Conservation (phyloP, 2,329 filamentous ascomycete genomes). For the Zasmidium citrigriseum region DNA sequence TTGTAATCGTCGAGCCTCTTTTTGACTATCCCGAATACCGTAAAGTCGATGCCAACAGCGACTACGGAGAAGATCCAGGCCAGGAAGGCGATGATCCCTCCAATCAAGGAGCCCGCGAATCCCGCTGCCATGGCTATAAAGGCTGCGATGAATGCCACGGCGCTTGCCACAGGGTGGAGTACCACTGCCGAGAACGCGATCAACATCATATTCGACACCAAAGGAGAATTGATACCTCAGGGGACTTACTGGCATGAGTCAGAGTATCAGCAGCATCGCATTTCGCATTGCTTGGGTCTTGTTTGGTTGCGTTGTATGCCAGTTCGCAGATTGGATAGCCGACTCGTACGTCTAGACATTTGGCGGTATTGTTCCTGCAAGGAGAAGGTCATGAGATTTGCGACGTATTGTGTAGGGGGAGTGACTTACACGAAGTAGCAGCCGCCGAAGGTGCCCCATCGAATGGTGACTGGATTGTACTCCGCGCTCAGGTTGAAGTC, state of each 20-base stretch:
- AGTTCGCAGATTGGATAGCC: neutral
- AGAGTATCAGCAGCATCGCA: neutral
- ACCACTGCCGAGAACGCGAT: slow-evolving; percentile 43
- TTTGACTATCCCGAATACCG: slow-evolving; percentile 56
- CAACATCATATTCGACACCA: neutral
- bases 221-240: neutral
- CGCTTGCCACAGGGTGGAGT: slow-evolving; percentile 62
- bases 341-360: no score
- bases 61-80: slow-evolving; percentile 53
- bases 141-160: slow-evolving; percentile 61
- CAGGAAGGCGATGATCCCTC: slow-evolving; percentile 51
- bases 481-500: no score
- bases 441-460: slow-evolving; percentile 64
- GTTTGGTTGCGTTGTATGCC: no score
- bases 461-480: slow-evolving; percentile 46
- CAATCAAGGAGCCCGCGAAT: slow-evolving; percentile 54
- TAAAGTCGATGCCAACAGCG: slow-evolving; percentile 59
- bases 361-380: no score
- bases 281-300: neutral
- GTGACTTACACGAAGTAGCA: slow-evolving; percentile 44
- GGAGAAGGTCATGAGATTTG: neutral
- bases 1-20: slow-evolving; percentile 53
- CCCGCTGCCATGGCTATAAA: slow-evolving; percentile 56
- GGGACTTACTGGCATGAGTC: neutral
- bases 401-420: slow-evolving; percentile 2